These are phyloP conservation scores for Ogataea hybrid DNA, from an alignment of 1,139 yeast genomes.

Conservation along the genomic window DNA sequence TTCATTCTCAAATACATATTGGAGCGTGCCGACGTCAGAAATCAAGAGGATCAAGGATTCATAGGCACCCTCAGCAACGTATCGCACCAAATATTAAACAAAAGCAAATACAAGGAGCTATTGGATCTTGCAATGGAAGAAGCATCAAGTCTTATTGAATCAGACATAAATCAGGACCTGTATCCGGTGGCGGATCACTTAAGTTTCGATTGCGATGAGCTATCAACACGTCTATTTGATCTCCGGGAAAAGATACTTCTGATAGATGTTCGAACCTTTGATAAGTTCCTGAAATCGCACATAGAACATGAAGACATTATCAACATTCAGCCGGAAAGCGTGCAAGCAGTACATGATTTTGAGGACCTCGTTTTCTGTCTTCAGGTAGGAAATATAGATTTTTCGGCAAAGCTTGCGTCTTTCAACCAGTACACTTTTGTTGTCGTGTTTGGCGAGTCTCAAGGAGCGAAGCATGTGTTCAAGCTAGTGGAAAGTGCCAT, in stretches of 20 bases:
- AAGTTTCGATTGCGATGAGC: slow-evolving; percentile 12
- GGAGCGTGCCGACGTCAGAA: slow-evolving; percentile 9
- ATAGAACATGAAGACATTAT: slow-evolving; percentile 48
- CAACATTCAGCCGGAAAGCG: slow-evolving; percentile 69
- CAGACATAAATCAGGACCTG: slow-evolving; percentile 3
- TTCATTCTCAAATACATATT: slow-evolving; percentile 18
- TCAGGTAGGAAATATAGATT: slow-evolving; percentile 46
- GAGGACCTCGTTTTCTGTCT: slow-evolving; percentile 59
- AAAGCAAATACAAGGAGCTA: slow-evolving; percentile 12
- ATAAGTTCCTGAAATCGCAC: slow-evolving; percentile 58
- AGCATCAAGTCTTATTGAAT: slow-evolving; percentile 9
- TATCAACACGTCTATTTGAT: slow-evolving; percentile 11
- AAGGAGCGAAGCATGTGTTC: slow-evolving; percentile 5
- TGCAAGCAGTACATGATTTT: slow-evolving; percentile 48
- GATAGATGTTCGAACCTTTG: slow-evolving; percentile 64
- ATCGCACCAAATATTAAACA: slow-evolving; percentile 10
- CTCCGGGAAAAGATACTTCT: slow-evolving; percentile 37
- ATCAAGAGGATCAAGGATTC: slow-evolving; percentile 18
- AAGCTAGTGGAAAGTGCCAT: slow-evolving; percentile 37
- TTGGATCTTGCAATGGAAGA: slow-evolving; percentile 15
- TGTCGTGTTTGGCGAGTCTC: slow-evolving; percentile 57
- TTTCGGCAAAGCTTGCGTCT: slow-evolving; percentile 47
- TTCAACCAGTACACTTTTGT: slow-evolving; percentile 58
- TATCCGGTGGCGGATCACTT: slow-evolving; percentile 6
- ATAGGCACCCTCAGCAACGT: slow-evolving; percentile 12